These are phyloP conservation scores for Usnea hakonensis DNA, from an alignment of 495 filamentous ascomycete genomes.

Conservation along the genomic window DNA sequence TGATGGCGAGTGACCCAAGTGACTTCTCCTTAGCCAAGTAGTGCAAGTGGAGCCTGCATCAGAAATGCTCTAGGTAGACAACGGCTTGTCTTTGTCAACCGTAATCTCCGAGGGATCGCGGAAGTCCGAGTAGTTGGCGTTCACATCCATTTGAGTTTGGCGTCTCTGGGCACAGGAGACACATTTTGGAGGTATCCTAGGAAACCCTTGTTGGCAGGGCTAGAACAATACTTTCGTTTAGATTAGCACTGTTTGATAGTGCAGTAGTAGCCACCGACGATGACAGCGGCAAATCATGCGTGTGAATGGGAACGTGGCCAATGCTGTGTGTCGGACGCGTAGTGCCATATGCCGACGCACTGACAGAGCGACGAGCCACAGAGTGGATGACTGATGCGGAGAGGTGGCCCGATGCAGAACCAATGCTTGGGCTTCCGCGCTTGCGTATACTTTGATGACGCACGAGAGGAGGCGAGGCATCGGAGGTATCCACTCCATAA, in stretches of 20 bases:
- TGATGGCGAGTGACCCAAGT: conserved; percentile 1
- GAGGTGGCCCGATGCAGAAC: conserved; percentile 11
- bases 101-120: not conserved
- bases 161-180: not conserved
- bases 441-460: conserved; percentile 24
- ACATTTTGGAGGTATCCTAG: not conserved
- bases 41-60: not conserved
- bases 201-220: not conserved
- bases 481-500: conserved; percentile 2
- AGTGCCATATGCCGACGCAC: conserved; percentile 12
- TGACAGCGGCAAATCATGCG: not conserved
- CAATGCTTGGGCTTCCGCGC: conserved; percentile 11
- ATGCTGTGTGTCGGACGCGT: conserved; percentile 22
- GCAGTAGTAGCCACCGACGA: not conserved
- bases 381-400: conserved; percentile 17
- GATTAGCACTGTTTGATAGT: not conserved
- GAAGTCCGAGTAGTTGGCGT: not conserved
- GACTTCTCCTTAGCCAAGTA: conserved; percentile 8
- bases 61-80: not conserved
- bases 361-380: conserved; percentile 17
- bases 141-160: not conserved
- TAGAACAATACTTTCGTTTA: not conserved
- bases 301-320: not conserved
- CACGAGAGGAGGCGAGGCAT: conserved; percentile 20
- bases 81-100: not conserved